Evolutionary conservation across 352 stramenopile species (phyloP).

Genomic region (Globisporangium spinosum): DNA sequence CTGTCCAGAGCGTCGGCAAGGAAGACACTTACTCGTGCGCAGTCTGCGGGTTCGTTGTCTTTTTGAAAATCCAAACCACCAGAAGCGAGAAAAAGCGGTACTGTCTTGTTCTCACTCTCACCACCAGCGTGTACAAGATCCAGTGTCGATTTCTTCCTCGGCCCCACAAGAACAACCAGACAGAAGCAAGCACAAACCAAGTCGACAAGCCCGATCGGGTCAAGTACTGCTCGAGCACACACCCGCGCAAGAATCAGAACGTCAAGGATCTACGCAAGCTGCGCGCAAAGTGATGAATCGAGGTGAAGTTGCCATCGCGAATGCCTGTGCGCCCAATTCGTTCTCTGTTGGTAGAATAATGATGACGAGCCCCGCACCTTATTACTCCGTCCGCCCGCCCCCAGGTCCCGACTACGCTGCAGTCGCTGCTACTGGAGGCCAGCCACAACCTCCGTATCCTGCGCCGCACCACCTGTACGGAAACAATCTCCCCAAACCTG

Average conservation of each 20-base stretch:
- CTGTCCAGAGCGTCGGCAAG: background rate
- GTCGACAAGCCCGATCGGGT: background rate
- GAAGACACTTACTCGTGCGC: background rate
- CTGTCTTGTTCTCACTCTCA: background rate
- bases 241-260: background rate
- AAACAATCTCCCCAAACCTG: background rate
- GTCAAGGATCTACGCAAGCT: background rate
- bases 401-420: background rate
- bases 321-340: constrained; percentile 23
- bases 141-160: constrained; percentile 5
- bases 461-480: constrained; percentile 15
- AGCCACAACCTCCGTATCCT: constrained; percentile 10
- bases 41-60: background rate
- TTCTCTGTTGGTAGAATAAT: constrained; percentile 14
- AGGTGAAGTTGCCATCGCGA: constrained; percentile 41
- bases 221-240: background rate
- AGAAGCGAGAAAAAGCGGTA: background rate
- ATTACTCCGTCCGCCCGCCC: background rate
- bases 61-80: constrained; percentile 1
- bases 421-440: background rate
- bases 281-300: constrained; percentile 16
- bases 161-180: background rate
- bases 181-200: background rate
- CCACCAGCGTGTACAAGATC: background rate
- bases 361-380: constrained; percentile 11